Evolutionary conservation across 2,329 filamentous ascomycete genomes (phyloP).

Genomic region (Fusarium miscanthi): DNA sequence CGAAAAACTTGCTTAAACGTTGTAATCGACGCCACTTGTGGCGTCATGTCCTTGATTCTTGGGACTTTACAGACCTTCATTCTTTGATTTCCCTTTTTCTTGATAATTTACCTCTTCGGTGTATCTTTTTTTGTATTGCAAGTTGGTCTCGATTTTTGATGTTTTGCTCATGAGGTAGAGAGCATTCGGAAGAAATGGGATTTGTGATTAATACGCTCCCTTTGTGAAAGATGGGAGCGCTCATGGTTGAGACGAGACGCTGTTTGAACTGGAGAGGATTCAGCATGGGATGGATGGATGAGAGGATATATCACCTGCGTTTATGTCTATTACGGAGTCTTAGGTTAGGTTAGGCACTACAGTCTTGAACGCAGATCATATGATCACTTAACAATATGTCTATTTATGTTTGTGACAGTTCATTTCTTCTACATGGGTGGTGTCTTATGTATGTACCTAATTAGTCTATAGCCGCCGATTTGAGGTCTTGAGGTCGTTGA

Average conservation of each 20-base stretch:
- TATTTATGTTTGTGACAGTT: background rate
- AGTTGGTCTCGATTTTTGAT: slow-evolving; percentile 37
- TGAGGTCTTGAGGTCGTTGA: background rate
- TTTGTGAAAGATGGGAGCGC: slow-evolving; percentile 23
- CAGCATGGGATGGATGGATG: slow-evolving; percentile 33
- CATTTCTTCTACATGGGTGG: background rate
- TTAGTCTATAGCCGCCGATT: background rate
- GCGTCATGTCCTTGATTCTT: slow-evolving; percentile 42
- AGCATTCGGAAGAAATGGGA: slow-evolving; percentile 19
- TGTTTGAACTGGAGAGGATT: slow-evolving; percentile 24
- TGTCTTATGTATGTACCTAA: background rate
- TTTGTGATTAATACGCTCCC: slow-evolving; percentile 39
- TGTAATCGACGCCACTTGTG: slow-evolving; percentile 53
- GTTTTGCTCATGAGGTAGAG: slow-evolving; percentile 27
- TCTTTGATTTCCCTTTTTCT: slow-evolving; percentile 46
- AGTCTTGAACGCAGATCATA: slow-evolving; percentile 45
- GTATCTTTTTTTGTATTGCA: slow-evolving; percentile 45
- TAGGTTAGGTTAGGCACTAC: slow-evolving; percentile 39
- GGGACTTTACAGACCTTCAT: slow-evolving; percentile 43
- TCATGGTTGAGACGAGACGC: slow-evolving; percentile 39
- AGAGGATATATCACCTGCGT: slow-evolving; percentile 43
- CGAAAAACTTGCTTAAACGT: slow-evolving; percentile 55
- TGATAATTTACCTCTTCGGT: slow-evolving; percentile 49
- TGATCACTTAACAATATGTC: slow-evolving; percentile 24
- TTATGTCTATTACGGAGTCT: slow-evolving; percentile 46